A percentile compares a stretch with the other conserved stretches of the same genome.
phyloP scores from a whole-genome alignment of 164 flowering plant genomes.

The Liquidambar formosana region DNA sequence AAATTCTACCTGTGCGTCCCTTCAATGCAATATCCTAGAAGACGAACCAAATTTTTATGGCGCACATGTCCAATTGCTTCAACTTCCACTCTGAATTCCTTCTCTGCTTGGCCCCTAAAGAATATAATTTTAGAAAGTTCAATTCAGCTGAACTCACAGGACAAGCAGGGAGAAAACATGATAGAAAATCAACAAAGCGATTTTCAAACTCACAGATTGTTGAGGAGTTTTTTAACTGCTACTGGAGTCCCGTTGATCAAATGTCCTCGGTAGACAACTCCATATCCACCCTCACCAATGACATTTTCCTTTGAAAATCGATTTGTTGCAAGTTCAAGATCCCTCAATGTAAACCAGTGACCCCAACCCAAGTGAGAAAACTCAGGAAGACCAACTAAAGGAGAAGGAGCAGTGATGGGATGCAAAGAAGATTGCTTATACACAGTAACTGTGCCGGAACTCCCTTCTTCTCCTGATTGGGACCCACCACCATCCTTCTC shows the following conservation, averaged over 20 bases:
- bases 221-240: conserved; percentile 73
- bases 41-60: conserved; percentile 79
- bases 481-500: conserved; percentile 48
- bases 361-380: conserved; percentile 85
- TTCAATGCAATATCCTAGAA: conserved; percentile 72
- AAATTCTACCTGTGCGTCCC: conserved; percentile 58
- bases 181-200: background rate
- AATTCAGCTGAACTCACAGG: background rate
- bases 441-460: conserved; percentile 39
- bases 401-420: conserved; percentile 67
- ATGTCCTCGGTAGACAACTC: conserved; percentile 59
- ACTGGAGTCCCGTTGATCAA: conserved; percentile 69
- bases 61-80: conserved; percentile 85
- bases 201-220: conserved; percentile 55
- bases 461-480: conserved; percentile 68
- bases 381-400: conserved; percentile 65
- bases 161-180: background rate
- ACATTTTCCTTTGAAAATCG: conserved; percentile 66
- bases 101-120: conserved; percentile 77
- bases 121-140: background rate
- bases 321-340: conserved; percentile 71
- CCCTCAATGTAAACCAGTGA: conserved; percentile 78
- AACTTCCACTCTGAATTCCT: conserved; percentile 76
- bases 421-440: conserved; percentile 50
- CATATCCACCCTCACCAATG: conserved; percentile 81